These are phyloP conservation scores for Acacia acuminata DNA, from an alignment of 306 rosid genomes.

Conservation along the genomic window DNA sequence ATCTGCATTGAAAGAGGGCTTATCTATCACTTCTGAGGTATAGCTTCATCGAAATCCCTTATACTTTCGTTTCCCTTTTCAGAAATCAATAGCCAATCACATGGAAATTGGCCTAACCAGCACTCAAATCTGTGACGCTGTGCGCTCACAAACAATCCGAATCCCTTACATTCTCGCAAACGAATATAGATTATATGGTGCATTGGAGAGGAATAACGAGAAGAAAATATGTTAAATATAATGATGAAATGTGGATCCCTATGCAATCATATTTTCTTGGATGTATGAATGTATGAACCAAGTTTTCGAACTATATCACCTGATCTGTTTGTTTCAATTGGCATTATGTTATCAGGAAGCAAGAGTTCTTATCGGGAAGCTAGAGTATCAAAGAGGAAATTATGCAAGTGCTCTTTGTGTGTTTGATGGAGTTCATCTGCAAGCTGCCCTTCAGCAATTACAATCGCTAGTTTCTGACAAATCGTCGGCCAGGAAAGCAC, in stretches of 20 bases:
- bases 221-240: background rate
- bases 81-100: background rate
- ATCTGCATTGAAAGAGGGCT: slow-evolving; percentile 76
- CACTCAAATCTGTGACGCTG: background rate
- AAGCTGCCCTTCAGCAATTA: slow-evolving; percentile 85
- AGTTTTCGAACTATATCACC: background rate
- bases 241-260: background rate
- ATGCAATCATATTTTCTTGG: background rate
- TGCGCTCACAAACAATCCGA: background rate
- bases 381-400: slow-evolving; percentile 97
- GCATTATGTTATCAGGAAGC: slow-evolving; percentile 70
- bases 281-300: background rate
- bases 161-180: background rate
- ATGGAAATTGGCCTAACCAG: background rate
- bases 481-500: slow-evolving; percentile 60
- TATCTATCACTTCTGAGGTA: slow-evolving; percentile 89
- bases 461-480: slow-evolving; percentile 76
- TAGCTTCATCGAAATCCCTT: slow-evolving; percentile 6
- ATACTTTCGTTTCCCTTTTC: background rate
- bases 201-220: background rate
- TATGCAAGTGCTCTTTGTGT: slow-evolving; percentile 93
- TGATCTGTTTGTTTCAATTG: background rate
- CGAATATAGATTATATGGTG: background rate
- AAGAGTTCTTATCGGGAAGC: slow-evolving; percentile 96
- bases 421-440: slow-evolving; percentile 93